Evolutionary conservation across 441 rosid genomes (phyloP), one percentile per base, ranked within the genome.

Genomic region (Adansonia gregorii): DNA sequence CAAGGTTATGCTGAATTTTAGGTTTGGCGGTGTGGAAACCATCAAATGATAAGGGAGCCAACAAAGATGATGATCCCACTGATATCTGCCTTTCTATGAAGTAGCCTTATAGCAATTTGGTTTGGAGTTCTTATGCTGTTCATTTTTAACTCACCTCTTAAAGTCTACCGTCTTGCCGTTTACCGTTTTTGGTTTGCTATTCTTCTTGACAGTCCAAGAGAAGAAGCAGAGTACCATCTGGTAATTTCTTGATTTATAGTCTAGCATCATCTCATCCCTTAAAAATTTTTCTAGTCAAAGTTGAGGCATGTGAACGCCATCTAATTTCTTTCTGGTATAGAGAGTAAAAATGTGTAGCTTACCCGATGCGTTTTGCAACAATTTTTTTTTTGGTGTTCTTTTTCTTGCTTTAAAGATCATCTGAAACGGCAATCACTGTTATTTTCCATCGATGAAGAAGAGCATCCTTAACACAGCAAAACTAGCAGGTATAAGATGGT

Each of bases 391-490:
- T 64, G 27, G 27, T 27, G 1, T 24, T 3, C 24, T 54, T 24
- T 24, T 24, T 24, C 27, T 24, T 24, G 75, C 58, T 66, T 75
- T 54, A 63, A 55, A 17, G 48, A 43, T 76, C 9, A 64, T 35
- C 1, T 80, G 82, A 80, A 76, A 76, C 54, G 72, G 55, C 15
- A 39, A 20, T 74, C 63, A 68, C n/a, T 27, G 27, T 45, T 31
- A 22, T 31, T 12, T 17, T 56, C 45, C 27, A 14, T 31, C 1
- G 17, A 17, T 64, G 27, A 39, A 63, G n/a, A 9, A 20, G 66
- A 70, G 45, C 71, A 6, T 75, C 67, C 8, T 27, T 10, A 24
- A 1, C 12, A 56, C 60, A 56, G 24, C 2, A 56, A 56, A 1
- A 56, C 10, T 17, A 12, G 12, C 31, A 19, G 14, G 8, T 20